phyloP scores from a whole-genome alignment of 2,329 filamentous ascomycete genomes.

The Aureobasidium vineae region DNA sequence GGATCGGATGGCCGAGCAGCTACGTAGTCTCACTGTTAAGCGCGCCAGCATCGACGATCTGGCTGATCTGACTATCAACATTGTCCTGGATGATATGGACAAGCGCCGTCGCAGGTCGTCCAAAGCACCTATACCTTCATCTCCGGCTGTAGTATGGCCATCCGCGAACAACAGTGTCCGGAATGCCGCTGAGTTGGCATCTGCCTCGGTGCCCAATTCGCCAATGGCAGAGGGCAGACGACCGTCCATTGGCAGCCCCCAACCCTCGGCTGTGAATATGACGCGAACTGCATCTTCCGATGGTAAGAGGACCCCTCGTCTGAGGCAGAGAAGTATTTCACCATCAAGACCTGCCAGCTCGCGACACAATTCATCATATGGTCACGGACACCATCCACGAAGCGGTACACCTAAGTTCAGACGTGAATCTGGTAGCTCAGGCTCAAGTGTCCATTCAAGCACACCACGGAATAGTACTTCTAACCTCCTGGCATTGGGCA shows the following conservation, averaged over 20 bases:
- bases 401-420: constrained; percentile 70
- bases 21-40: constrained; percentile 85
- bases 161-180: constrained; percentile 61
- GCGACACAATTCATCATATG: constrained; percentile 64
- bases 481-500: constrained; percentile 69
- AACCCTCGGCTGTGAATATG: constrained; percentile 42
- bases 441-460: constrained; percentile 65
- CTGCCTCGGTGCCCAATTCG: constrained; percentile 67
- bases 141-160: constrained; percentile 70
- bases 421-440: constrained; percentile 89
- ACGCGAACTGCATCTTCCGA: constrained; percentile 59
- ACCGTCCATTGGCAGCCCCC: constrained; percentile 51
- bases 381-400: constrained; percentile 64
- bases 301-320: constrained; percentile 39
- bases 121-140: constrained; percentile 67
- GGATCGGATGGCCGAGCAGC: constrained; percentile 88
- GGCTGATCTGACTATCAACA: constrained; percentile 83
- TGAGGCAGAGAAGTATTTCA: constrained; percentile 71
- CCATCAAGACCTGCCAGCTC: constrained; percentile 74
- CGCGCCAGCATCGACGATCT: constrained; percentile 86
- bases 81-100: constrained; percentile 95
- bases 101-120: constrained; percentile 83
- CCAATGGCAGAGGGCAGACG: constrained; percentile 52
- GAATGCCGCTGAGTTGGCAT: constrained; percentile 62
- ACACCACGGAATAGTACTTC: constrained; percentile 67